Evolutionary conservation across 495 filamentous ascomycete species (phyloP), one percentile per base, ranked within the genome.

Genomic region (Articulospora tetracladia): DNA sequence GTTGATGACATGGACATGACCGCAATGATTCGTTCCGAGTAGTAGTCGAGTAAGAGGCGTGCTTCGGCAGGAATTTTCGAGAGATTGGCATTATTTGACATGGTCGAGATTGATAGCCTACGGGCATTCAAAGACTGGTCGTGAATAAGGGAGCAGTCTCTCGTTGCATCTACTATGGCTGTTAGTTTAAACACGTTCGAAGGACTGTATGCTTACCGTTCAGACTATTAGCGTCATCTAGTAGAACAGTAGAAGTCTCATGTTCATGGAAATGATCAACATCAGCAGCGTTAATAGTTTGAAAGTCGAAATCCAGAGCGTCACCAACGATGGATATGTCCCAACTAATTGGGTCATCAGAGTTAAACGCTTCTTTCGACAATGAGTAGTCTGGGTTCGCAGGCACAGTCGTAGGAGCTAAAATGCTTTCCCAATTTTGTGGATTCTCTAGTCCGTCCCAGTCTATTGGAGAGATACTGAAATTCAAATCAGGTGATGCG

Each of bases 261-360:
- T 19, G n/a, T 11, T 11, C 39, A 44, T 11, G 17, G 15, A 44
- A 11, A n/a, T 44, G 8, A 3, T 7, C 39, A 17, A 7, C 39
- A 44, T 44, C 39, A 12, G 39, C n/a, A 3, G 39, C 39, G n/a
- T n/a, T n/a, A n/a, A n/a, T n/a, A n/a, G n/a, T 3, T 82, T 85
- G 10, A 88, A 81, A 61, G 87, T 85, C 39, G 78, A 79, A 51
- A 80, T 71, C 66, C 81, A 86, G 8, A 76, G 72, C 57, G 86
- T 77, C 12, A 82, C 75, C 0, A 82, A 17, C 15, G n/a, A 19
- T 17, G n/a, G 8, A 15, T 7, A 15, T 7, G n/a, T 44, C 39
- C 39, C 39, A 44, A n/a, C 39, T n/a, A 11, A 19, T 17, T 19
- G 8, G 39, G n/a, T 15, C 17, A 8, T 44, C 17, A 19, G 39